Conservation (phyloP, 2,329 filamentous ascomycete species). For the Cladosporium cucumerinum region DNA sequence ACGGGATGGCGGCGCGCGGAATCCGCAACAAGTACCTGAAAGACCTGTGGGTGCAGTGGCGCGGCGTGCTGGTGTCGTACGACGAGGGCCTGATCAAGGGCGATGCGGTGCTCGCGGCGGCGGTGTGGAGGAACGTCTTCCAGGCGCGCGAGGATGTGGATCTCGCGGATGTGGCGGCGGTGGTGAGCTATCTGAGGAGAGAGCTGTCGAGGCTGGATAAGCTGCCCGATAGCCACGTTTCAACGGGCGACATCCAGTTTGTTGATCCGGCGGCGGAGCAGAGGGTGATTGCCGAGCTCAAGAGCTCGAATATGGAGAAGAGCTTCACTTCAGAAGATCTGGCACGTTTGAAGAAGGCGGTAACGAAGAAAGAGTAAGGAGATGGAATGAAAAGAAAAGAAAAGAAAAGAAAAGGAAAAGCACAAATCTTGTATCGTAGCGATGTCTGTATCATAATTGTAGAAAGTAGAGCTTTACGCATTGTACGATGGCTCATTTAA, state of each 20-base stretch:
- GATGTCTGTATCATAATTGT: conserved; percentile 13
- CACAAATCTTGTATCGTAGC: conserved; percentile 11
- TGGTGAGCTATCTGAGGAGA: conserved; percentile 62
- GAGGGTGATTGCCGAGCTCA: conserved; percentile 31
- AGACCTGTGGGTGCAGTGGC: conserved; percentile 91
- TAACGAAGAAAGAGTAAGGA: not conserved
- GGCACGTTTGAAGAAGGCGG: conserved; percentile 19
- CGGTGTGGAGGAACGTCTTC: conserved; percentile 92
- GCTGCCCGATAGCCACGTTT: conserved; percentile 52
- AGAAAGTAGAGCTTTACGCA: not conserved
- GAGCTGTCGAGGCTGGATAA: conserved; percentile 54
- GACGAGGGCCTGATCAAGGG: conserved; percentile 76
- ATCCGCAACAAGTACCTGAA: conserved; percentile 66
- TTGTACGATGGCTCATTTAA: not conserved
- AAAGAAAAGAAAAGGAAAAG: not conserved
- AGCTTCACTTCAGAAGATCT: conserved; percentile 22
- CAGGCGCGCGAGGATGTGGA: conserved; percentile 66
- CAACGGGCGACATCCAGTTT: conserved; percentile 50
- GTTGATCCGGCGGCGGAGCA: conserved; percentile 42
- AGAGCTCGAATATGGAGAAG: conserved; percentile 25
- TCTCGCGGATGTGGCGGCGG: conserved; percentile 56
- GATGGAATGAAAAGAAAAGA: not conserved
- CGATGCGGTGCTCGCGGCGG: conserved; percentile 73
- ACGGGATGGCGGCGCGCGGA: conserved; percentile 59
- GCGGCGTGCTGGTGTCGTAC: conserved; percentile 78